Evolutionary conservation across 192 early-diverging fungal species (phyloP).

Genomic region (Backusella macrospora): DNA sequence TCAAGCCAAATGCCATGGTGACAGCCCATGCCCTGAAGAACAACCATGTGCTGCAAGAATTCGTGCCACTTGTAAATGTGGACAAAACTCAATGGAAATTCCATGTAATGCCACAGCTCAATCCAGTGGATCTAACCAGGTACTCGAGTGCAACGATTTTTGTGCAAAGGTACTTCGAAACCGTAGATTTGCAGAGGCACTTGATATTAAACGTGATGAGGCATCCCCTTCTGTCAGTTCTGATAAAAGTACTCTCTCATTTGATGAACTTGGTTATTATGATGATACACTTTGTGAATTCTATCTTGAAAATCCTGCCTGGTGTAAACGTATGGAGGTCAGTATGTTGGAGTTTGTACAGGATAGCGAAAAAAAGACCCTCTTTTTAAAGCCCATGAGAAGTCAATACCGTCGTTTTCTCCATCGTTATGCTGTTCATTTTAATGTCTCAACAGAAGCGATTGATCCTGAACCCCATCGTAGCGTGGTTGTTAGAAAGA

Average conservation of each 20-base stretch:
- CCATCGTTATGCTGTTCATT: slow-evolving; percentile 72
- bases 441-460: slow-evolving; percentile 72
- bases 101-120: slow-evolving; percentile 67
- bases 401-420: slow-evolving; percentile 66
- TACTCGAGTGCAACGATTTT: slow-evolving; percentile 77
- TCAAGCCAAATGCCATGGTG: slow-evolving; percentile 73
- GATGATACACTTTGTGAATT: slow-evolving; percentile 69
- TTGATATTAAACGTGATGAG: slow-evolving; percentile 62
- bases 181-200: slow-evolving; percentile 74
- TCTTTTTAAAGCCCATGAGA: slow-evolving; percentile 75
- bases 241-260: slow-evolving; percentile 1
- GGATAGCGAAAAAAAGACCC: slow-evolving; percentile 51
- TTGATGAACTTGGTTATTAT: slow-evolving; percentile 45
- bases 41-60: slow-evolving; percentile 66
- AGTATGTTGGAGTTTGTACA: slow-evolving; percentile 66
- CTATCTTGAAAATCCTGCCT: slow-evolving; percentile 61
- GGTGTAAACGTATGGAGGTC: slow-evolving; percentile 72
- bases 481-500: slow-evolving; percentile 67
- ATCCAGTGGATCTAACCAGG: slow-evolving; percentile 46
- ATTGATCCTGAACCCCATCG: slow-evolving; percentile 78
- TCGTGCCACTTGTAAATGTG: slow-evolving; percentile 75
- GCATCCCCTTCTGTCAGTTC: neutral
- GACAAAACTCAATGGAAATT: slow-evolving; percentile 59
- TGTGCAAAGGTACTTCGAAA: slow-evolving; percentile 84
- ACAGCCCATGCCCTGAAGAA: slow-evolving; percentile 75